phyloP scores from a whole-genome alignment of 2,329 filamentous ascomycete genomes.

The Didymella lethalis region DNA sequence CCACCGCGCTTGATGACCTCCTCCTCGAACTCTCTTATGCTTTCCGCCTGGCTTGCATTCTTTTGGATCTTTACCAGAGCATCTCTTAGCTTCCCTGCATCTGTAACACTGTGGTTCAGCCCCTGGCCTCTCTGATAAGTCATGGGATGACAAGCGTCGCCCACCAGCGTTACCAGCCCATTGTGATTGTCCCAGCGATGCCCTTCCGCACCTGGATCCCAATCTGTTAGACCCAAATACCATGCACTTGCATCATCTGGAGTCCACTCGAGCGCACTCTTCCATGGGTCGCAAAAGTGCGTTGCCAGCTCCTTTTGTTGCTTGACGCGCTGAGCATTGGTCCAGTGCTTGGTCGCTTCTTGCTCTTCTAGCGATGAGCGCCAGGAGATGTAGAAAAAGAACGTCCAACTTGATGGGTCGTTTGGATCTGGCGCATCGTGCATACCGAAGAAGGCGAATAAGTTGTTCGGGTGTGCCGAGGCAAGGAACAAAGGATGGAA shows the following conservation, averaged over 20 bases:
- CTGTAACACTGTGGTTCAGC: conserved; percentile 58
- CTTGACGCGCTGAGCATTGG: conserved; percentile 47
- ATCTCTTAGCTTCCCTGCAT: conserved; percentile 53
- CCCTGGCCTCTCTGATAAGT: conserved; percentile 58
- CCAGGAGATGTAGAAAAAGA: conserved; percentile 61
- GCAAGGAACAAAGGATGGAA: conserved; percentile 57
- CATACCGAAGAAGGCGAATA: conserved; percentile 57
- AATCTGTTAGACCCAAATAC: conserved; percentile 48
- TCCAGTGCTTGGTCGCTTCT: conserved; percentile 47
- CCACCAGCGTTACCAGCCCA: conserved; percentile 49
- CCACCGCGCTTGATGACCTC: conserved; percentile 54
- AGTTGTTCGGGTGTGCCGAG: conserved; percentile 54
- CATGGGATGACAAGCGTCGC: conserved; percentile 55
- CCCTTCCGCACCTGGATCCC: conserved; percentile 44
- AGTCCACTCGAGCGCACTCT: conserved; percentile 49
- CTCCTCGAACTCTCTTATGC: conserved; percentile 53
- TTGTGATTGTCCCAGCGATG: conserved; percentile 46
- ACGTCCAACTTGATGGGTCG: conserved; percentile 54
- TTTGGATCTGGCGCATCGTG: conserved; percentile 52
- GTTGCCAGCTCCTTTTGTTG: conserved; percentile 54
- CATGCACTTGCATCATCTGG: conserved; percentile 44
- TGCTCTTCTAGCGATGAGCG: conserved; percentile 52
- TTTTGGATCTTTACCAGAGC: conserved; percentile 38
- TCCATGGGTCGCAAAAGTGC: conserved; percentile 56
- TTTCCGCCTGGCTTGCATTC: conserved; percentile 33